Percentiles rank a stretch among this genome's conserved stretches.
phyloP scores from a whole-genome alignment of 129 eudicot genomes.

The Ambrosia artemisiifolia region DNA sequence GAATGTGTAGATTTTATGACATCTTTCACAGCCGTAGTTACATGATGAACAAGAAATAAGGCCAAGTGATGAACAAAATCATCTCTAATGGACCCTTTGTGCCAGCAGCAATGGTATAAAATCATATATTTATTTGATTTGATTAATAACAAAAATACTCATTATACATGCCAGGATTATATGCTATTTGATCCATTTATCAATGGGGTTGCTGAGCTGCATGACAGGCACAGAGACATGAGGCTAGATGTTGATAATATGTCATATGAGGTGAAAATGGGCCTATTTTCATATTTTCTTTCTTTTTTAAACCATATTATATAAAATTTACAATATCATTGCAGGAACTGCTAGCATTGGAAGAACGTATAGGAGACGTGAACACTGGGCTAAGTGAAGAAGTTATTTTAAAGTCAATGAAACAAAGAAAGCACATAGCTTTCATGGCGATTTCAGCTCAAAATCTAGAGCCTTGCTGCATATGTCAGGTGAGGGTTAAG shows the following conservation, averaged over 20 bases:
- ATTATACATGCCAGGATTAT: conserved; percentile 48
- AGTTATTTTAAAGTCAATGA: conserved; percentile 41
- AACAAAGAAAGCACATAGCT: conserved; percentile 46
- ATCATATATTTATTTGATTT: not conserved
- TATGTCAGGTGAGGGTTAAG: conserved; percentile 56
- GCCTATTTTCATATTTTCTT: not conserved
- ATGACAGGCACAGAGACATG: conserved; percentile 79
- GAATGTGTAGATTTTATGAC: not conserved
- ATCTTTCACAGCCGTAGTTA: conserved; percentile 3
- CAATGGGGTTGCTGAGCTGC: conserved; percentile 63
- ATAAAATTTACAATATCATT: not conserved
- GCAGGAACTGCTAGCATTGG: conserved; percentile 79
- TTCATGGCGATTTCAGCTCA: conserved; percentile 31
- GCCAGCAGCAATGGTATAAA: too few species aligned
- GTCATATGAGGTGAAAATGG: conserved; percentile 73
- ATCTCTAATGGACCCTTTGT: too few species aligned
- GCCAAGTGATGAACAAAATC: too few species aligned
- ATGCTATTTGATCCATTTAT: conserved; percentile 65
- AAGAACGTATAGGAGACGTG: conserved; percentile 74
- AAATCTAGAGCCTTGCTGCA: conserved; percentile 49
- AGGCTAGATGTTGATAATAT: conserved; percentile 88
- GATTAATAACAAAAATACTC: not conserved
- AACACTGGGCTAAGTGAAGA: conserved; percentile 74
- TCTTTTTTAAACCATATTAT: not conserved
- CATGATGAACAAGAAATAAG: conserved; percentile 6